A percentile compares a stretch with the other conserved stretches of the same genome.
Evolutionary conservation across 805 yeast species (phyloP).

Genomic region (Sugiyamaella lignohabitans): DNA sequence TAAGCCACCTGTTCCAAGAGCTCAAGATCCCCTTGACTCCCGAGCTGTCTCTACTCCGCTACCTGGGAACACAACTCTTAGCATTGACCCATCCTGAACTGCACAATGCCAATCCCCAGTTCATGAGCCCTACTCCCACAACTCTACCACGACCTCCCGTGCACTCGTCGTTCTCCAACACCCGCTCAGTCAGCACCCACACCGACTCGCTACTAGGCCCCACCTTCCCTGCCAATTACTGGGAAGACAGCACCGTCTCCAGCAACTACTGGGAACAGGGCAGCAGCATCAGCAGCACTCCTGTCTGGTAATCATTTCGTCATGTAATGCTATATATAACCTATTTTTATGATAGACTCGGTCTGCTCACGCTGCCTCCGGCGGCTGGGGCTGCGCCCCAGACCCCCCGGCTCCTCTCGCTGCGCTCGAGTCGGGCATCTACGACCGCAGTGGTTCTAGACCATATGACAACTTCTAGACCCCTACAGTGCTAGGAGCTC

Average conservation of each 20-base stretch:
- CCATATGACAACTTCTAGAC: too few relatives aligned
- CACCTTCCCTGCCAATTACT: slow-evolving; percentile 6
- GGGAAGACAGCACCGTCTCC: slow-evolving; percentile 12
- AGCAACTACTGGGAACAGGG: slow-evolving; percentile 13
- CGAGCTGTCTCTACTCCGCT: slow-evolving; percentile 12
- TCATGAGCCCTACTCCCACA: neutral
- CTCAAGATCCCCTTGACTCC: slow-evolving; percentile 15
- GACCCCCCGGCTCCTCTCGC: neutral
- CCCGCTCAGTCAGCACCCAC: neutral
- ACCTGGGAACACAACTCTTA: slow-evolving; percentile 10
- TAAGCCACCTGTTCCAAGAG: slow-evolving; percentile 11
- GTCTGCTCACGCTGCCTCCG: neutral
- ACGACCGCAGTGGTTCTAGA: neutral
- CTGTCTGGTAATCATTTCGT: slow-evolving; percentile 16
- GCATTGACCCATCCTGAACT: slow-evolving; percentile 8
- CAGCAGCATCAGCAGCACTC: slow-evolving; percentile 15
- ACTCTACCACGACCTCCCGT: neutral
- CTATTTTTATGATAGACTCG: too few relatives aligned
- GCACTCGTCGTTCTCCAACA: neutral
- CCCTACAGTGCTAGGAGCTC: too few relatives aligned
- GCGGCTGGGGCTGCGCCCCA: neutral
- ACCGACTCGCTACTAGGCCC: neutral
- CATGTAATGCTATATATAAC: too few relatives aligned
- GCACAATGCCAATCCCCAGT: neutral
- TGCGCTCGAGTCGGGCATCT: neutral